Conservation (phyloP, 1,139 yeast genomes). For the Williopsis jadinii region DNA sequence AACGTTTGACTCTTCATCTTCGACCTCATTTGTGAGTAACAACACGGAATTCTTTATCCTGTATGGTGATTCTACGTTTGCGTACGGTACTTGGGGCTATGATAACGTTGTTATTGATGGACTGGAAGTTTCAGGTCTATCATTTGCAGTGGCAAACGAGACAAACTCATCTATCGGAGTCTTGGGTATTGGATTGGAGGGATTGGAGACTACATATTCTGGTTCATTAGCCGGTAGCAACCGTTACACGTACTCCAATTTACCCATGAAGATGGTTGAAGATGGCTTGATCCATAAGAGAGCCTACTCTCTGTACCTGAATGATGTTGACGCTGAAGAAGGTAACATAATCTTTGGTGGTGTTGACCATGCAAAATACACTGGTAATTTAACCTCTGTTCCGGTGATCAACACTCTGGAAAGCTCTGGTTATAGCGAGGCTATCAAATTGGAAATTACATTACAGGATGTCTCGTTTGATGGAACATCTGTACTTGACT, state of each 20-base stretch:
- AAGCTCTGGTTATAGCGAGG: conserved; percentile 17
- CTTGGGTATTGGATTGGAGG: conserved; percentile 55
- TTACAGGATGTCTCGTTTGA: conserved; percentile 32
- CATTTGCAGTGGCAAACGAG: conserved; percentile 53
- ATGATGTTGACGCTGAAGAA: conserved; percentile 26
- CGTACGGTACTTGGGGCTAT: conserved; percentile 59
- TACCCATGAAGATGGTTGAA: conserved; percentile 48
- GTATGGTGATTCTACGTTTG: conserved; percentile 60
- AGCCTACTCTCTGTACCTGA: conserved; percentile 48
- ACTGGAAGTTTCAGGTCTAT: conserved; percentile 30
- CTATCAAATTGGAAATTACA: conserved; percentile 39
- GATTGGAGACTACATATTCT: conserved; percentile 37
- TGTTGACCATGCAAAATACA: conserved; percentile 45
- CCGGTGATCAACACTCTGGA: conserved; percentile 36
- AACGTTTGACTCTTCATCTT: conserved; percentile 37
- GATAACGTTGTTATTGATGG: conserved; percentile 43
- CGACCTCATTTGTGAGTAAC: conserved; percentile 34
- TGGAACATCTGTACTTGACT: conserved; percentile 23
- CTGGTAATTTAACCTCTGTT: conserved; percentile 38
- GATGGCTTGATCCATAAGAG: conserved; percentile 44
- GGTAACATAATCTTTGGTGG: conserved; percentile 54
- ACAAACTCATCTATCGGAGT: conserved; percentile 53
- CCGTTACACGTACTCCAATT: conserved; percentile 38
- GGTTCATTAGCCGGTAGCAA: background rate
- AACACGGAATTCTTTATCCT: conserved; percentile 40